Base-by-base conservation (phyloP, 108 stramenopile genomes). In the Heterococcus sp. region DNA sequence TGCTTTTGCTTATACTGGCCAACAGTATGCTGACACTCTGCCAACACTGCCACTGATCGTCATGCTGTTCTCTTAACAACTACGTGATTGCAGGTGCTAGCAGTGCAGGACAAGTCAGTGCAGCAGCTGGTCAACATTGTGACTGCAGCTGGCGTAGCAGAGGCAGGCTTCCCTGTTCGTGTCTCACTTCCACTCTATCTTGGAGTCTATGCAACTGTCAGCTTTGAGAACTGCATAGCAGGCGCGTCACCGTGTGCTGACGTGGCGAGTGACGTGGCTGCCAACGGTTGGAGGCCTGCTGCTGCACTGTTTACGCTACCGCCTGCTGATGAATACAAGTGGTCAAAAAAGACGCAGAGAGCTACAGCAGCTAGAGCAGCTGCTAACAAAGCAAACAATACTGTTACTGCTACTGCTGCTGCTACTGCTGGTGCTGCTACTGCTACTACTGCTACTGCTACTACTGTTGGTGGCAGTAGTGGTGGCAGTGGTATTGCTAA, bases 171-270 rank as follows among this genome's bases (percentile, higher is more conserved):
- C 65, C 79, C 79, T 66, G 40, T 71, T 29, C 71, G 72, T 66
- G 68, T 80, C 64, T 80, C 79, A 63, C 72, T 80, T 34, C 79
- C 79, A 4, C 79, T 80, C 11, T 80, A 80, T 66, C 79, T 80
- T 29, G 79, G 79, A 0, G 79, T 80, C n/a, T 80, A 36, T 70
- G 79, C 79, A 33, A 72, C 38, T 37, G 72, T 80, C 26, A 80
- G 71, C 27, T 80, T 80, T 65, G 79, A 80, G 72, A 70, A 70
- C 79, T 80, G 79, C 72, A 21, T 21, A 58, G 46, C 46, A 58
- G 46, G 14, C 8, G 46, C 46, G 46, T 8, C 46, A 58, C 21
- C 21, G 46, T 21, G 14, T 14, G 46, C 46, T 8, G 46, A 8
- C 14, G 46, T 21, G 46, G 46, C 46, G 46, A 21, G 14, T 8